Evolutionary conservation across 2,329 filamentous ascomycete genomes (phyloP), one percentile per base, ranked within the genome.

Genomic region (Teratosphaeria epicoccoides): DNA sequence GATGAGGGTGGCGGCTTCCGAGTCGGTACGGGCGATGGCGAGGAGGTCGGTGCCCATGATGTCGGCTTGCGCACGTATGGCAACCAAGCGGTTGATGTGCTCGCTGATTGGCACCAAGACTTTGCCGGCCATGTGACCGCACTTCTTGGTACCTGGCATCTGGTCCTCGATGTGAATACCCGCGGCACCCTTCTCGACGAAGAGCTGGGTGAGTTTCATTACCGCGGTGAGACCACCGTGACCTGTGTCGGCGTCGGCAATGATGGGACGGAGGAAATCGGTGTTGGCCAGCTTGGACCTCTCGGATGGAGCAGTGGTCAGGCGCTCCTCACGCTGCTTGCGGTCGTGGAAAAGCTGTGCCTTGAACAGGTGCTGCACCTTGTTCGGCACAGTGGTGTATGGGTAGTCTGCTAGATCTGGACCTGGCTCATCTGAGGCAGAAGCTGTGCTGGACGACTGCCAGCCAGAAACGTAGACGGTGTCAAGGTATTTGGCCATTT

Each of bases 141-240:
- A 98, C 81, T 98, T 98, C 82, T 98, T 98, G 47, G 93, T 97
- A 50, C 93, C 93, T 2, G 93, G 91, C 3, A 93, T 91, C 73
- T 97, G 93, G 70, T 98, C 93, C 73, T 98, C 93, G 62, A 98
- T 96, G 73, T 98, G 93, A 65, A 98, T 96, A 60, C 93, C 93
- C 43, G 93, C 93, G 45, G 93, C 93, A 62, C 93, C 93, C 71
- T 90, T 89, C 76, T 98, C 93, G 59, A 97, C 75, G 70, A 98
- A 97, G 52, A 97, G 81, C 78, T 96, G 96, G 58, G 93, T 97
- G 62, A 98, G 82, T 79, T 97, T 98, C 93, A 98, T 97, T 63
- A 97, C 86, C 51, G 93, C 93, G n/a, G 93, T 97, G 56, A 98
- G 78, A 66, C 93, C 93, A 66, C 93, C 93, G 70, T 97, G 93